Base-by-base conservation (phyloP, 2,329 filamentous ascomycete genomes). In the Fusarium solani-melongenae region DNA sequence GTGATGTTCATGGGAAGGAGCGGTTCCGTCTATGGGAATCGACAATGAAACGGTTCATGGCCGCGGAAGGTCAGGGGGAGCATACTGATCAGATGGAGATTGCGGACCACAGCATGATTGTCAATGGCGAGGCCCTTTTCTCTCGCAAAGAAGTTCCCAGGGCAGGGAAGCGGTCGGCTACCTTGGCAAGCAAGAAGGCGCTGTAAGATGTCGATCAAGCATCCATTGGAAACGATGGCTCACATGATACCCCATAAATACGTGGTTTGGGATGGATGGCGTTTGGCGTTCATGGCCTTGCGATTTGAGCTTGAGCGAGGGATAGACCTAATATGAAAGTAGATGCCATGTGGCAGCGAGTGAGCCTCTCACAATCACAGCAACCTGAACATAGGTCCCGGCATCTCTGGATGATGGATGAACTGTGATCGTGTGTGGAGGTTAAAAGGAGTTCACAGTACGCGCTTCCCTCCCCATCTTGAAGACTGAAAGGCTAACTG, bases 91-190 rank as follows among this genome's bases (percentile, higher is more conserved):
- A 84, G 46, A 80, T 84, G 20, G 89, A 91, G 72, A 89, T 88
- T 75, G 88, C 89, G 3, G 90, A 92, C 67, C 86, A 90, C 73
- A 91, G 89, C 77, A 90, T 91, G 84, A 89, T 92, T 79, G 90
- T 92, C 36, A 91, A 92, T 71, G 85, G 88, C 3, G 87, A 89
- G 29, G 83, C 83, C 61, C 80, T 82, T 11, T 89, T 88, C 69
- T 83, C 86, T 49, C 86, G 90, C 44, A 88, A 88, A 70, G 88
- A 89, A 69, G 79, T 88, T 11, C 85, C 86, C 5, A 84, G 87
- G 33, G 76, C 82, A n/a, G 84, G 84, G 10, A 86, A 86, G 70
- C 83, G 86, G 66, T 76, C 80, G 27, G 79, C 77, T 27, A 65
- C 67, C 15, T 41, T 81, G 38, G 63, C 73, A 39, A 66, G 68